These are phyloP conservation scores for Trichoderma brevicompactum DNA, from an alignment of 2,329 filamentous ascomycete species.

Conservation along the genomic window DNA sequence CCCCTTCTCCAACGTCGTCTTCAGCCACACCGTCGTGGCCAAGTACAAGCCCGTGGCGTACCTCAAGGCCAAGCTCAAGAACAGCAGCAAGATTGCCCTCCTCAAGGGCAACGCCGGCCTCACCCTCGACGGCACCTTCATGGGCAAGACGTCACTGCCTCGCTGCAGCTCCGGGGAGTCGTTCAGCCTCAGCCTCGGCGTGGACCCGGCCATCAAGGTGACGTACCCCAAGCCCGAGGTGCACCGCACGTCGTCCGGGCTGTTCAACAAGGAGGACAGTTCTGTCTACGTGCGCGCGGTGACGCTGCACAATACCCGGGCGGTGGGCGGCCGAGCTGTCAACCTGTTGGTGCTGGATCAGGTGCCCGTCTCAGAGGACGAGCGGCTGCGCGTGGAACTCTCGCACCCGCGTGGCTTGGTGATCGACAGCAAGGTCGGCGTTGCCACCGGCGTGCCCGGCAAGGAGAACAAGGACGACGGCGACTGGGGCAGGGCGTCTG, in stretches of 20 bases:
- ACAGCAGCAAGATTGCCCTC: constrained; percentile 59
- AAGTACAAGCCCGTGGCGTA: constrained; percentile 65
- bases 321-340: constrained; percentile 44
- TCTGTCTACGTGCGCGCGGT: constrained; percentile 55
- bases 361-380: constrained; percentile 65
- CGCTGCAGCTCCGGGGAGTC: constrained; percentile 59
- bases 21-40: constrained; percentile 62
- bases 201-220: constrained; percentile 62
- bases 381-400: constrained; percentile 58
- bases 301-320: constrained; percentile 56
- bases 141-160: constrained; percentile 60
- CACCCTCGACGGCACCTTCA: constrained; percentile 66
- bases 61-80: constrained; percentile 61
- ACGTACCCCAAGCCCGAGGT: constrained; percentile 61
- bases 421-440: constrained; percentile 43
- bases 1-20: constrained; percentile 53
- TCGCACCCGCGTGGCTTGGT: constrained; percentile 53
- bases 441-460: constrained; percentile 44
- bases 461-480: constrained; percentile 36
- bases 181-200: constrained; percentile 60
- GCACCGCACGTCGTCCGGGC: constrained; percentile 53
- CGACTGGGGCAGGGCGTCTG: constrained; percentile 59
- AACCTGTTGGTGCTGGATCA: constrained; percentile 62
- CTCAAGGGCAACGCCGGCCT: constrained; percentile 60
- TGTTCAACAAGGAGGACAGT: constrained; percentile 59